Evolutionary conservation across 148 eudicot species (phyloP).

Genomic region (Spergularia marina): DNA sequence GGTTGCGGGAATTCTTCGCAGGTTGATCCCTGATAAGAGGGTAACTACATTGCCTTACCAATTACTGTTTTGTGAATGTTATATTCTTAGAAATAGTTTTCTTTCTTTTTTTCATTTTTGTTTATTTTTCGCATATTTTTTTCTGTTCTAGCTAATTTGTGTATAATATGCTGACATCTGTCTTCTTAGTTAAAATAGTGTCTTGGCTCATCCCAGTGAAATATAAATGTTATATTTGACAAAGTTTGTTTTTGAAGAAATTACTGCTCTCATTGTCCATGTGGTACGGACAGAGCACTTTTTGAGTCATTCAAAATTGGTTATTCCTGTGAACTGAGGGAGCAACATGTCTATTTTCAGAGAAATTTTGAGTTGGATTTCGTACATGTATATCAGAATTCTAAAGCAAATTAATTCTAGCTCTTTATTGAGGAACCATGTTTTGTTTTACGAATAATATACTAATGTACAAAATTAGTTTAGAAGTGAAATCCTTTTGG

Average conservation of each 20-base stretch:
- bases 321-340: not conserved
- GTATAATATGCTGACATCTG: conserved; percentile 4
- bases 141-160: not conserved
- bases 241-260: not conserved
- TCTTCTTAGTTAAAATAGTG: not conserved
- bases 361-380: not conserved
- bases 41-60: conserved; percentile 8
- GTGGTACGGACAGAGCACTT: too few species aligned
- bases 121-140: not conserved
- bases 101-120: not conserved
- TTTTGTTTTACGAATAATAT: too few species aligned
- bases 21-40: conserved; percentile 13
- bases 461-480: not conserved
- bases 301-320: too few species aligned
- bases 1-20: not conserved
- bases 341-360: not conserved
- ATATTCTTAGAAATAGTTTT: not conserved
- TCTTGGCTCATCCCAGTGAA: not conserved
- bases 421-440: not conserved
- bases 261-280: not conserved
- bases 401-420: not conserved
- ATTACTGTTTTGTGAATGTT: not conserved
- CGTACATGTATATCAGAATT: not conserved
- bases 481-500: not conserved
- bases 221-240: conserved; percentile 1